A percentile compares a stretch with the other conserved stretches of the same genome.
These are phyloP conservation scores for Aschersonia sp. DNA, from an alignment of 2,329 filamentous ascomycete species.

Conservation along the genomic window DNA sequence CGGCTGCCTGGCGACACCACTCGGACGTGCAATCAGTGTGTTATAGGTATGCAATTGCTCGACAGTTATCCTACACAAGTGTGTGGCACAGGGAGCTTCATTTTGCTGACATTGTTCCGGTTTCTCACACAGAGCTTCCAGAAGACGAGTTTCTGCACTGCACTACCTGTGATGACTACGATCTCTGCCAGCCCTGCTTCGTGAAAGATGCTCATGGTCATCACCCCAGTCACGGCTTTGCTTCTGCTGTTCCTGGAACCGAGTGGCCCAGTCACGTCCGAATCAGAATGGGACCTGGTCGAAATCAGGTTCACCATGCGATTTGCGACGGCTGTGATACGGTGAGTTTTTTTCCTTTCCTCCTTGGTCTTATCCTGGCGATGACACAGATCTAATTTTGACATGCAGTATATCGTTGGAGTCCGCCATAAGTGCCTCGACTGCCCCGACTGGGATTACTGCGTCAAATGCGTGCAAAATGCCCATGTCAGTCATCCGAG, in stretches of 20 bases:
- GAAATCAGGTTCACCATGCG: slow-evolving; percentile 69
- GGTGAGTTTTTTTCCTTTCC: slow-evolving; percentile 2
- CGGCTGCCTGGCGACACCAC: slow-evolving; percentile 14
- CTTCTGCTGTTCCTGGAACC: slow-evolving; percentile 48
- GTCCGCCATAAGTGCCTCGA: slow-evolving; percentile 92
- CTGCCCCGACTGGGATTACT: slow-evolving; percentile 97
- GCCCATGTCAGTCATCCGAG: slow-evolving; percentile 57
- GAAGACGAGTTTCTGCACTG: slow-evolving; percentile 80
- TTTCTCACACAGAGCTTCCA: slow-evolving; percentile 38
- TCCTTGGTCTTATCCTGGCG: background rate
- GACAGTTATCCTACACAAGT: background rate
- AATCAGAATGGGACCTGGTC: slow-evolving; percentile 61
- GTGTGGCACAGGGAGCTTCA: too few species aligned
- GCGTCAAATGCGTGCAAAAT: slow-evolving; percentile 55
- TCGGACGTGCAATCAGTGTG: slow-evolving; percentile 57
- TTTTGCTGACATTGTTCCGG: too few species aligned
- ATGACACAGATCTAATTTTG: background rate
- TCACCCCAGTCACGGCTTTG: slow-evolving; percentile 74
- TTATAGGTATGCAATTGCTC: slow-evolving; percentile 20
- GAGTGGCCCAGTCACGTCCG: slow-evolving; percentile 45
- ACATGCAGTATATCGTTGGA: slow-evolving; percentile 52
- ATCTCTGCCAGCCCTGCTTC: slow-evolving; percentile 79
- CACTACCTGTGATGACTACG: slow-evolving; percentile 72
- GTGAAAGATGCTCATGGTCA: slow-evolving; percentile 68
- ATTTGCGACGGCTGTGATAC: slow-evolving; percentile 88